Percentiles rank a stretch among this genome's conserved stretches.
Conservation (phyloP, 805 yeast genomes). For the Wickerhamomyces rabaulensis region DNA sequence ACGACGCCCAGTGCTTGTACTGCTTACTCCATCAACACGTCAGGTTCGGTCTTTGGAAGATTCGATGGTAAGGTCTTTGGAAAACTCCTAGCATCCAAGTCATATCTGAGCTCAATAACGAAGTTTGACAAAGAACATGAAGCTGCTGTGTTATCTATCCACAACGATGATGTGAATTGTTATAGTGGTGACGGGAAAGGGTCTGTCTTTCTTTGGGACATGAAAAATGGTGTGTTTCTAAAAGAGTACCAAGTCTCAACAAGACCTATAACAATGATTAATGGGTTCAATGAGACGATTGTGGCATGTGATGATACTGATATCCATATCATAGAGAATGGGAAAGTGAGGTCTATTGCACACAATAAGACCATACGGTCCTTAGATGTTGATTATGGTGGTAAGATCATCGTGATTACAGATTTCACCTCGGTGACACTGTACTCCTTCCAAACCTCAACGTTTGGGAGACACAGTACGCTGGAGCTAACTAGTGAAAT, state of each 20-base stretch:
- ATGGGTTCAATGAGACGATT: conserved; percentile 7
- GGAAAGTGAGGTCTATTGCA: conserved; percentile 1
- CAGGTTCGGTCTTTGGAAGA: conserved; percentile 16
- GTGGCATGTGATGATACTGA: conserved; percentile 6
- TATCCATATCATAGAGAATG: conserved; percentile 7
- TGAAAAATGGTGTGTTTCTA: conserved; percentile 8
- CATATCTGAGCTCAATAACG: conserved; percentile 10
- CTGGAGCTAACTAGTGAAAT: conserved; percentile 5
- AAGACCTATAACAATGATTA: conserved; percentile 4
- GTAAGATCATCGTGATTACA: conserved; percentile 12
- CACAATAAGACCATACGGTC: conserved; percentile 2
- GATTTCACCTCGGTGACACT: conserved; percentile 1
- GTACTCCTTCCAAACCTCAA: conserved; percentile 8
- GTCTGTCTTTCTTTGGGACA: conserved; percentile 11
- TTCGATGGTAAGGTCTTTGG: conserved; percentile 14
- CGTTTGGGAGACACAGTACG: conserved; percentile 9
- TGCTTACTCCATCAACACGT: conserved; percentile 8
- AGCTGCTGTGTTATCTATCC: conserved; percentile 8
- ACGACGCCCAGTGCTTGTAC: conserved; percentile 16
- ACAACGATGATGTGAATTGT: conserved; percentile 12
- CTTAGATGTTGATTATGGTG: conserved; percentile 23
- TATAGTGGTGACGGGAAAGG: conserved; percentile 22
- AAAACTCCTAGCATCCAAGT: conserved; percentile 13
- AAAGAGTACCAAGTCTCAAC: conserved; percentile 6
- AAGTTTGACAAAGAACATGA: conserved; percentile 7